These are phyloP conservation scores for Aquilaria yunnanensis DNA, from an alignment of 345 rosid genomes.

Conservation along the genomic window DNA sequence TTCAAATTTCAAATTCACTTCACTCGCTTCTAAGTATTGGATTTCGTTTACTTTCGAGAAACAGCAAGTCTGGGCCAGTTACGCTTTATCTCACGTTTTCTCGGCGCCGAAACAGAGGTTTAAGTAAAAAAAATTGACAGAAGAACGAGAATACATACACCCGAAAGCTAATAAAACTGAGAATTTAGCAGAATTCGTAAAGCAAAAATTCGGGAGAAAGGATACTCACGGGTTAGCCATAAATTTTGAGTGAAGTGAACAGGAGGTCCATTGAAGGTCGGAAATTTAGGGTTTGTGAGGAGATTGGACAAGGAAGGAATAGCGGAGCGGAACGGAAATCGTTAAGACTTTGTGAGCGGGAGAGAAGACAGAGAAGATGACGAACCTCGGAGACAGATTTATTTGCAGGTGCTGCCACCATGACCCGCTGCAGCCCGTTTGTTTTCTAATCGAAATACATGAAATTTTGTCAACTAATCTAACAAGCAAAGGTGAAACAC, in stretches of 20 bases:
- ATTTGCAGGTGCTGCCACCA: constrained; percentile 14
- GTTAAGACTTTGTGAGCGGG: constrained; percentile 18
- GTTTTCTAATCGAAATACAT: no score
- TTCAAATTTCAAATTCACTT: no score
- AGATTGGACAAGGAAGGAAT: neutral
- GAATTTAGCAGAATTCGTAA: neutral
- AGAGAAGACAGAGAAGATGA: neutral
- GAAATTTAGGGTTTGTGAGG: constrained; percentile 19
- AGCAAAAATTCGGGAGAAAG: neutral
- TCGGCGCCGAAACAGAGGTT: no score
- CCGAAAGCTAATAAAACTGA: neutral
- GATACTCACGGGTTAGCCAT: neutral
- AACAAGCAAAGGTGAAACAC: no score
- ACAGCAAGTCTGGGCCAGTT: no score
- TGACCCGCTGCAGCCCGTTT: no score
- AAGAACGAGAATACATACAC: neutral
- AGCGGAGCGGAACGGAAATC: neutral
- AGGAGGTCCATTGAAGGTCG: neutral
- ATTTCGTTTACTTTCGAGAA: no score
- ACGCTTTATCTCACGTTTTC: no score
- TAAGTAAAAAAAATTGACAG: neutral
- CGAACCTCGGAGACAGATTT: constrained; percentile 3
- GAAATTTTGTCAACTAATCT: no score
- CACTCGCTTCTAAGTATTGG: no score
- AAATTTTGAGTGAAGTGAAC: neutral